A percentile compares a stretch with the other conserved stretches of the same genome.
Evolutionary conservation across 2,329 filamentous ascomycete species (phyloP).

Genomic region (Onygenales sp.): DNA sequence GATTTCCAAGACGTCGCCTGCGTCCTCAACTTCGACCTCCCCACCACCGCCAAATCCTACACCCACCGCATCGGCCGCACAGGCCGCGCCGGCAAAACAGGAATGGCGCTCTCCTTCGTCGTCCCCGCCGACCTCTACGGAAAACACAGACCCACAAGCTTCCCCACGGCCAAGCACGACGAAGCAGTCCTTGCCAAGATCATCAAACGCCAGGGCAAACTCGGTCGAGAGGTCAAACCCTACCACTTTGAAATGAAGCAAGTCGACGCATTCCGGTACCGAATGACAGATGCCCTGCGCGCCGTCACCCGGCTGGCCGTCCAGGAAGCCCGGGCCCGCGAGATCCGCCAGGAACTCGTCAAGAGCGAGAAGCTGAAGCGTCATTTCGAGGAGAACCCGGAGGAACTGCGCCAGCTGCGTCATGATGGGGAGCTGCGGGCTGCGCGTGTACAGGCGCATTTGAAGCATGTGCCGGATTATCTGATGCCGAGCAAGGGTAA

Average conservation of each 20-base stretch:
- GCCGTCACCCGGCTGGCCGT: slow-evolving; percentile 84
- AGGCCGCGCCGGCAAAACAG: slow-evolving; percentile 78
- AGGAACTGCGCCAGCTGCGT: slow-evolving; percentile 74
- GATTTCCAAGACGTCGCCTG: slow-evolving; percentile 94
- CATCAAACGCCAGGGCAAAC: slow-evolving; percentile 64
- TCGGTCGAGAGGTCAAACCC: slow-evolving; percentile 71
- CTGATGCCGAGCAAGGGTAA: slow-evolving; percentile 70
- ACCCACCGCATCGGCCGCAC: slow-evolving; percentile 95
- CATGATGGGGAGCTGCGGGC: slow-evolving; percentile 84
- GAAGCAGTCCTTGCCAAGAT: slow-evolving; percentile 78
- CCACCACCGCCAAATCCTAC: slow-evolving; percentile 78
- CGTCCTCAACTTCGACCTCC: slow-evolving; percentile 95
- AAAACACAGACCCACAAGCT: slow-evolving; percentile 80
- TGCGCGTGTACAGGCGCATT: slow-evolving; percentile 73
- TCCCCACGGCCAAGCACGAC: slow-evolving; percentile 67
- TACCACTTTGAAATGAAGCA: slow-evolving; percentile 94
- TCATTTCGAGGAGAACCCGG: slow-evolving; percentile 95
- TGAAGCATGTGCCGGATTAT: slow-evolving; percentile 93
- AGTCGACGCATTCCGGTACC: slow-evolving; percentile 87
- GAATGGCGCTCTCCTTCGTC: slow-evolving; percentile 94
- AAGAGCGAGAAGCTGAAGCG: slow-evolving; percentile 90
- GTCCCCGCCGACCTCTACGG: slow-evolving; percentile 71
- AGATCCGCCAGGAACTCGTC: slow-evolving; percentile 79
- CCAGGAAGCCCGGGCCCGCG: slow-evolving; percentile 77
- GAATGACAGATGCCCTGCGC: slow-evolving; percentile 83